Evolutionary conservation across 208 protist genomes (phyloP).

Genomic region (Crithidia thermophila): DNA sequence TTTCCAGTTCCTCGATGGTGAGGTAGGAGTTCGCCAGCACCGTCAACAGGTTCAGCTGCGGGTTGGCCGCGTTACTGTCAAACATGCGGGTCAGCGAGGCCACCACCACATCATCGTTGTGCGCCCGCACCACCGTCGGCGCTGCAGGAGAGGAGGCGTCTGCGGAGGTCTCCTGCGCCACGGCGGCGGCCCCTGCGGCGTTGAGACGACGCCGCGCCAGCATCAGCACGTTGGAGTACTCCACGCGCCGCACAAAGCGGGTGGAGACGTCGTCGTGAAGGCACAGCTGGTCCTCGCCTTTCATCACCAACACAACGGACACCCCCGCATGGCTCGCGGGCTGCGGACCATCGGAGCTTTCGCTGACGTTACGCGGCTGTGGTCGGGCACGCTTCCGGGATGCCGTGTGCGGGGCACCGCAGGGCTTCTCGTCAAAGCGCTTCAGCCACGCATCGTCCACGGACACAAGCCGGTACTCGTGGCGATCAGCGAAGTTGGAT

Average conservation of each 20-base stretch:
- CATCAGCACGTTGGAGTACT: conserved; percentile 85
- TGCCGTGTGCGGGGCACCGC: neutral
- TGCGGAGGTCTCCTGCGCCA: neutral
- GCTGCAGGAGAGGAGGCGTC: neutral
- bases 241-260: conserved; percentile 58
- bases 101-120: conserved; percentile 33
- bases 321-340: neutral
- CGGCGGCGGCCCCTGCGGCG: neutral
- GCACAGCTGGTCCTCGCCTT: conserved; percentile 42
- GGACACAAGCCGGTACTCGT: conserved; percentile 54
- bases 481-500: conserved; percentile 35
- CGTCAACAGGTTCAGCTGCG: conserved; percentile 33
- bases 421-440: conserved; percentile 1
- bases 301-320: conserved; percentile 42
- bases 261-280: conserved; percentile 37
- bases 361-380: too few species aligned
- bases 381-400: neutral
- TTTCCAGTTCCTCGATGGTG: conserved; percentile 57
- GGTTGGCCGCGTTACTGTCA: conserved; percentile 37
- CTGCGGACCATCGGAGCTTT: neutral
- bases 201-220: conserved; percentile 37
- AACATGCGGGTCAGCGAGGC: conserved; percentile 53
- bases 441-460: conserved; percentile 39
- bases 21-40: conserved; percentile 38
- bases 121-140: neutral